Percentiles rank a stretch among this genome's conserved stretches.
These are phyloP conservation scores for Penicillium italicum DNA, from an alignment of 2,329 filamentous ascomycete genomes.

Conservation along the genomic window DNA sequence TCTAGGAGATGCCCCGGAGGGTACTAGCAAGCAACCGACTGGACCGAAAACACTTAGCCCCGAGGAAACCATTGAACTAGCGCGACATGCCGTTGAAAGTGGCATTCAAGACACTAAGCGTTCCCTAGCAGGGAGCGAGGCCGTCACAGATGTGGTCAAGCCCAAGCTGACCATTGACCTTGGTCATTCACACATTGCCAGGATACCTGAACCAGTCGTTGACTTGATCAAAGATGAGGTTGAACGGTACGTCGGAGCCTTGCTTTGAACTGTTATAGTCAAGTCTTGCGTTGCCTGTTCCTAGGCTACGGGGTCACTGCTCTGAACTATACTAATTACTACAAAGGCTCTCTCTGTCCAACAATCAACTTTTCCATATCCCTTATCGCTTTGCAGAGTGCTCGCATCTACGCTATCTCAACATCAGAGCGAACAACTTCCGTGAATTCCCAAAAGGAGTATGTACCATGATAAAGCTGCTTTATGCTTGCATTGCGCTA, in stretches of 20 bases:
- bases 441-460: conserved; percentile 63
- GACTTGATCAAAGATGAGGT: conserved; percentile 53
- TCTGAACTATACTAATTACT: conserved; percentile 13
- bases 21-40: conserved; percentile 20
- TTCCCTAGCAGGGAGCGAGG: conserved; percentile 45
- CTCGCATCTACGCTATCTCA: conserved; percentile 49
- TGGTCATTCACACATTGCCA: conserved; percentile 48
- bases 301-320: not conserved
- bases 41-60: conserved; percentile 34
- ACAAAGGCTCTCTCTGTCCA: conserved; percentile 48
- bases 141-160: conserved; percentile 45
- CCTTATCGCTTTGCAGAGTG: conserved; percentile 49
- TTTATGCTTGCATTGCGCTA: conserved; percentile 8
- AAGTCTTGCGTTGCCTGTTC: not conserved
- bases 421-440: conserved; percentile 49
- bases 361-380: conserved; percentile 51
- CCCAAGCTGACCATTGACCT: conserved; percentile 51
- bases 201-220: conserved; percentile 49
- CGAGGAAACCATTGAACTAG: conserved; percentile 47
- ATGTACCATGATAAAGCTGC: conserved; percentile 31
- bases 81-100: conserved; percentile 45
- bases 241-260: conserved; percentile 41
- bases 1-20: conserved; percentile 23
- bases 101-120: conserved; percentile 48
- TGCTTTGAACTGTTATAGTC: not conserved